Evolutionary conservation across 2,329 filamentous ascomycete species (phyloP), one percentile per base, ranked within the genome.

Genomic region (Reticulascus tulasneorum): DNA sequence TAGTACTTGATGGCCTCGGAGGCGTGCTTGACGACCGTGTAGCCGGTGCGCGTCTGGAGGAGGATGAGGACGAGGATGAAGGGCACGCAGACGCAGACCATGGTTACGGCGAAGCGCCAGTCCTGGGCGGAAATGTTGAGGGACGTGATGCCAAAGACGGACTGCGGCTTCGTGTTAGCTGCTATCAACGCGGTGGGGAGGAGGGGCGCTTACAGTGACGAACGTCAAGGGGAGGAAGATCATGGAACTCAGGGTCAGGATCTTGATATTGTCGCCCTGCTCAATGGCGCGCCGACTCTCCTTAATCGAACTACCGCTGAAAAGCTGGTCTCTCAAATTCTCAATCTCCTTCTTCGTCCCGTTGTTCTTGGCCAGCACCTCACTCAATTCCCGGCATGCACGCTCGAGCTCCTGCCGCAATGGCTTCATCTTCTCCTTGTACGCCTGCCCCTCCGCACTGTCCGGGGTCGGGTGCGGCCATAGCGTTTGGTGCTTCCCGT

Each of bases 211-310:
- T 35, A 67, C 65, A 11, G 76, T 79, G 7, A 79, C 75, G 50
- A 81, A 80, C 0, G 75, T 79, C 16, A 80, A 55, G 3, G 77
- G 77, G 15, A 81, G 60, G 50, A 80, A 80, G 45, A 81, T 68
- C 51, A 81, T 72, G 29, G 72, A 76, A 23, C 79, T 75, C 31
- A 78, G 65, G 5, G 77, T 81, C 29, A 82, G 51, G 21, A 73
- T 59, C 45, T 76, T 76, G 48, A 80, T 78, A 49, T 80, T 79
- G 42, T 79, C 70, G 3, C 78, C 77, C 51, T 82, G 77, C 37
- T 81, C 75, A 23, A 83, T 77, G 12, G 73, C 76, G 46, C 77
- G 71, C 11, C 77, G 60, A 25, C 67, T 73, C 52, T 82, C 77
- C 47, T 77, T 71, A 37, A 83, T 78, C 3, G 66, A 71, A n/a